These are phyloP conservation scores for Paxillus ammoniavirescens DNA, from an alignment of 768 basidiomycete genomes.

Conservation along the genomic window DNA sequence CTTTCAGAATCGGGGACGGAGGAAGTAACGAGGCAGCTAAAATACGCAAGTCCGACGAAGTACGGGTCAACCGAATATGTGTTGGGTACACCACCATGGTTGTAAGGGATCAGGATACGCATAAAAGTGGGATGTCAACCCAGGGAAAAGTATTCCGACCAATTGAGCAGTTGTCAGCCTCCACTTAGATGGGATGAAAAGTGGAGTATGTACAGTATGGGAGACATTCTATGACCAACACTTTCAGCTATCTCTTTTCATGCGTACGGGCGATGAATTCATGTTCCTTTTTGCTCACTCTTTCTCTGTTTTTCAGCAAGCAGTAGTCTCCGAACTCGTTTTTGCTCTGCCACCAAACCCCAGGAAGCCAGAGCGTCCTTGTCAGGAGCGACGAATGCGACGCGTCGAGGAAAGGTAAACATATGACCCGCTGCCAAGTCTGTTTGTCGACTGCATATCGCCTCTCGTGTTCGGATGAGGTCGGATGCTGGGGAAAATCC, in stretches of 20 bases:
- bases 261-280: constrained; percentile 10
- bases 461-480: constrained; percentile 62
- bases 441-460: constrained; percentile 65
- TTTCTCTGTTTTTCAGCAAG: constrained; percentile 64
- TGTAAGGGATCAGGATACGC: neutral
- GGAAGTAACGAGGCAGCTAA: constrained; percentile 36
- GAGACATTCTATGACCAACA: too few species aligned
- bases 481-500: constrained; percentile 74
- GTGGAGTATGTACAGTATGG: neutral
- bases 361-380: constrained; percentile 80
- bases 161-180: neutral
- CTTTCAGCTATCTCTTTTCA: constrained; percentile 1
- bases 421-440: constrained; percentile 81
- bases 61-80: constrained; percentile 33
- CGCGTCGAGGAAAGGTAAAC: constrained; percentile 82
- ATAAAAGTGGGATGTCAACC: constrained; percentile 12
- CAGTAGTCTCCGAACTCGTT: constrained; percentile 93
- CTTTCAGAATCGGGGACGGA: constrained; percentile 46
- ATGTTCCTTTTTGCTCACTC: constrained; percentile 25
- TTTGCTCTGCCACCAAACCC: constrained; percentile 57
- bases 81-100: constrained; percentile 12
- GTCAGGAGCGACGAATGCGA: constrained; percentile 69
- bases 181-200: neutral
- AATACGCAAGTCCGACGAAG: constrained; percentile 41
- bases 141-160: neutral